Conservation (phyloP, 768 basidiomycete species). For the Termitomyces sp. region DNA sequence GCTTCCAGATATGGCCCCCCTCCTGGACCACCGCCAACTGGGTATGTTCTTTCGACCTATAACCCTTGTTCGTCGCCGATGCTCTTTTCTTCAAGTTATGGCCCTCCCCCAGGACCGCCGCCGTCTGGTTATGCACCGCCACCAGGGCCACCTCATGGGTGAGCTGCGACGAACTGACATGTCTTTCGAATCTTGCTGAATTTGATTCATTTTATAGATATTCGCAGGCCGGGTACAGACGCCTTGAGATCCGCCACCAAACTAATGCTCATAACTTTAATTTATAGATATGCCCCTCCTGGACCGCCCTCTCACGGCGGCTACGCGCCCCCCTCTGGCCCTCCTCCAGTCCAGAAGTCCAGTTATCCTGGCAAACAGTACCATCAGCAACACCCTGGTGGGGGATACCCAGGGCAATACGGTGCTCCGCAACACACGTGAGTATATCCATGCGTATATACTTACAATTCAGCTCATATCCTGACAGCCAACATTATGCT, state of each 20-base stretch:
- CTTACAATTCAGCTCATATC: background rate
- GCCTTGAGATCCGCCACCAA: background rate
- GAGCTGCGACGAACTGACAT: background rate
- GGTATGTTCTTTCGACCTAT: conserved; percentile 16
- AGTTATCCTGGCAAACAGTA: conserved; percentile 40
- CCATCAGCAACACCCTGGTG: conserved; percentile 29
- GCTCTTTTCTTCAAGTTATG: conserved; percentile 14
- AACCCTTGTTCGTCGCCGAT: background rate
- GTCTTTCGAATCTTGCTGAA: background rate
- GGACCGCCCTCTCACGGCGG: conserved; percentile 15
- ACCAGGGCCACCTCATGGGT: conserved; percentile 17
- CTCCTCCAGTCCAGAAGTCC: conserved; percentile 36
- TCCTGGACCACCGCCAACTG: conserved; percentile 32
- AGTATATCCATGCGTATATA: background rate
- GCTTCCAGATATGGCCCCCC: conserved; percentile 24
- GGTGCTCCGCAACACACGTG: conserved; percentile 17
- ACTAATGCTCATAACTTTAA: background rate
- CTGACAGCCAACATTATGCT: conserved; percentile 7
- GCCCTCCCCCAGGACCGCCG: conserved; percentile 16
- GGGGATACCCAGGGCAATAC: conserved; percentile 28
- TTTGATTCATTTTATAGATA: conserved; percentile 2
- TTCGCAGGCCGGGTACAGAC: conserved; percentile 8
- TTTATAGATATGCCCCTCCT: conserved; percentile 15
- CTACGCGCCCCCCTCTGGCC: conserved; percentile 23
- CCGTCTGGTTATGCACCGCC: conserved; percentile 19